Evolutionary conservation across 345 rosid genomes (phyloP).

Genomic region (Acer campestre): DNA sequence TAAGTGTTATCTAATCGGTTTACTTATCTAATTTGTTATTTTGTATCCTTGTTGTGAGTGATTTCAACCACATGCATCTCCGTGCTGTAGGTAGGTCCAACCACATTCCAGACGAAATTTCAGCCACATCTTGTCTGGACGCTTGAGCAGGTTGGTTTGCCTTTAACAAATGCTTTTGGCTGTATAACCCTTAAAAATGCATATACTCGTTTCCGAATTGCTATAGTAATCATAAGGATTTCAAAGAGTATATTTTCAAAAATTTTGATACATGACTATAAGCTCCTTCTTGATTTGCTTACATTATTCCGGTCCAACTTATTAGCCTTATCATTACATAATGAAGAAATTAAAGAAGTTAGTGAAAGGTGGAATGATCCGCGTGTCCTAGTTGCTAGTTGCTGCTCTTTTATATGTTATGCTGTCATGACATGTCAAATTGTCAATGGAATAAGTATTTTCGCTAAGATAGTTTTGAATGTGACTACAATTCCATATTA

Average conservation of each 20-base stretch:
- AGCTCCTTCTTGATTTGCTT: not conserved
- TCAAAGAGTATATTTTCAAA: not conserved
- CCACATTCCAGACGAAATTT: conserved; percentile 78
- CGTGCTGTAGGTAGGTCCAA: conserved; percentile 67
- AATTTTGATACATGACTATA: not conserved
- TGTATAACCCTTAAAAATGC: not conserved
- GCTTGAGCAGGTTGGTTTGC: conserved; percentile 77
- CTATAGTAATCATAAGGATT: not conserved
- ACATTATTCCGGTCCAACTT: not conserved
- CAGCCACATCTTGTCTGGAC: conserved; percentile 91
- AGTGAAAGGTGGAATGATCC: not conserved
- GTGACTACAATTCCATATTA: not conserved
- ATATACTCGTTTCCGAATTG: not conserved
- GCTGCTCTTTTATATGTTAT: not conserved
- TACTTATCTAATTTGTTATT: not conserved
- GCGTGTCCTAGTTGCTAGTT: not conserved
- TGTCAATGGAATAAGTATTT: not conserved
- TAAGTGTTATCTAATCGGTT: not conserved
- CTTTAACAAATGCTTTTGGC: not conserved
- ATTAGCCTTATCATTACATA: not conserved
- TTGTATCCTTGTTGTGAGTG: not conserved
- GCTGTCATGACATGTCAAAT: not conserved
- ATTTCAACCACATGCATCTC: conserved; percentile 11
- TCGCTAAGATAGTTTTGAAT: not conserved
- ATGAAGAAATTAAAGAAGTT: not conserved